Evolutionary conservation across 805 yeast genomes (phyloP), one percentile per base, ranked within the genome.

Genomic region (Ogataea ganodermae): DNA sequence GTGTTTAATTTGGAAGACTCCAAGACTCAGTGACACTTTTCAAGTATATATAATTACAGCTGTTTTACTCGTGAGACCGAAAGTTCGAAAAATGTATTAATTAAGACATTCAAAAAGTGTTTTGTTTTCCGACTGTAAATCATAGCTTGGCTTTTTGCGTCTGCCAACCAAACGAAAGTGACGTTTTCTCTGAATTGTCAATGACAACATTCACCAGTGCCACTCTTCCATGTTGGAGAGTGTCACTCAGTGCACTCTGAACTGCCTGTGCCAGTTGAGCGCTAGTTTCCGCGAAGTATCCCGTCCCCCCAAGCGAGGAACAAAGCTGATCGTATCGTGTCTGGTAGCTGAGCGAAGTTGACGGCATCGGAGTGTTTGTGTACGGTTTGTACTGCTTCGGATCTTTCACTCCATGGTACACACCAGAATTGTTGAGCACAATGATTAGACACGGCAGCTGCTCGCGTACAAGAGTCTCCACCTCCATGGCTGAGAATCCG

Each of bases 361-460:
- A 73, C 0, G 86, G 85, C 30, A 77, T 59, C 3, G 67, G 68
- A 31, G 49, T 45, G 2, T 45, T 44, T 1, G 56, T 58, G 28
- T 45, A 43, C 1, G 56, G 56, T 5, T n/a, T 20, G 26, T 51
- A 55, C 20, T 46, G 30, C 2, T 56, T 50, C 1, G 60, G 54
- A 3, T 57, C 52, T 17, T 70, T 75, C 8, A 74, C 69, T 1
- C 91, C 91, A 51, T 82, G 86, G 60, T 84, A 84, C 2, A 84
- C 80, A 1, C 91, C 91, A 24, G 83, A 76, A 60, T 84, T 84
- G 63, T 84, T 84, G 84, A 84, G 81, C n/a, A 84, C 80, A 21
- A 80, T 70, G 8, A 84, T 67, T 6, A 83, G 64, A 53, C 83
- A 64, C 2, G 84, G 84, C 18, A 84, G 62, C 2, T 70, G 59